Evolutionary conservation across 1,139 yeast genomes (phyloP), one percentile per base, ranked within the genome.

Genomic region (Candida mesenterica): DNA sequence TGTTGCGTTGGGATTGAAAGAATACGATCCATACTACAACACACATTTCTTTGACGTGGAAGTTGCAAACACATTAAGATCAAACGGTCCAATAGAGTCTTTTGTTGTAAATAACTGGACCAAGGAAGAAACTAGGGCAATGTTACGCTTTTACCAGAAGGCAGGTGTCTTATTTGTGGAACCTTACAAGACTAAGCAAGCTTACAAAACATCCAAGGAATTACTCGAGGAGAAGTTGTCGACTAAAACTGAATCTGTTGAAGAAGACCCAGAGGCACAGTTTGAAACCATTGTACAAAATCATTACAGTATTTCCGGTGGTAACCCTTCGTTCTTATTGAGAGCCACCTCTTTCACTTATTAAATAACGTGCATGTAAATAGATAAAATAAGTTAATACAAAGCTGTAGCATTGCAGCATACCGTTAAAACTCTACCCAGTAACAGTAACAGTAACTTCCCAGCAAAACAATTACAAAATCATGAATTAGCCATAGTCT

Each of bases 291-390:
- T 61, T 19, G 59, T 61, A 26, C 77, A 80, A 48, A 77, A 77
- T 52, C 78, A 79, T 52, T 74, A 77, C 44, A 54, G 81, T 24
- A 73, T 84, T 44, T 90, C 95, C 32, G 79, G 82, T 46, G 96
- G 96, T 48, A 87, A 85, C 58, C 90, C 95, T 27, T 74, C 84
- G 39, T 78, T 75, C 45, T 60, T 86, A 43, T 58, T 83, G 41
- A 79, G 68, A 51, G 58, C 65, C 32, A 52, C 60, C 16, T 55
- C 58, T 35, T 51, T 65, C 42, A 49, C 57, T 15, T 44, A 37
- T 30, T 42, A 37, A 14, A n/a, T n/a, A n/a, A n/a, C 28, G 30
- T 10, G 19, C 27, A 19, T 34, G 44, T 38, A 42, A 26, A 42
- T 38, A 40, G 41, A 26, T n/a, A 18, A 24, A 5, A 23, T 15